phyloP scores from a whole-genome alignment of 2,329 filamentous ascomycete species.

The Aplosporella prunicola region DNA sequence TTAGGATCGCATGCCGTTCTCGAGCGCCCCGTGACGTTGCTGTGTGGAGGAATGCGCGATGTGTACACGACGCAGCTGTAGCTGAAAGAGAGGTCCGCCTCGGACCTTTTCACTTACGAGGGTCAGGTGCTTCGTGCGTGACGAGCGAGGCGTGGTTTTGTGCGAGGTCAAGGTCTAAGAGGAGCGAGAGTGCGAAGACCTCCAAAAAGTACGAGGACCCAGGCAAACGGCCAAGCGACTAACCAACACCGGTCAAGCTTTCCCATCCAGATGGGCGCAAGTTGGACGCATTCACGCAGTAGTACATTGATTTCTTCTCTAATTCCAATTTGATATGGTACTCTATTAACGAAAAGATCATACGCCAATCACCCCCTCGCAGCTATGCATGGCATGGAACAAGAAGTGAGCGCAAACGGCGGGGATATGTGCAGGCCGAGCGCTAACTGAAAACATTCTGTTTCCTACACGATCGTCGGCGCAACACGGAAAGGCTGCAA shows the following conservation, averaged over 20 bases:
- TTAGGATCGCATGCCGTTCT: conserved; percentile 4
- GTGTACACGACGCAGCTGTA: conserved; percentile 5
- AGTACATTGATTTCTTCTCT: not conserved
- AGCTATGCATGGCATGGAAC: conserved; percentile 9
- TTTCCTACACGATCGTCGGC: too few species aligned
- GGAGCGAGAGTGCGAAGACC: not conserved
- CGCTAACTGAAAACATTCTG: too few species aligned
- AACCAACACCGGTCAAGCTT: too few species aligned
- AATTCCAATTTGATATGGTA: too few species aligned
- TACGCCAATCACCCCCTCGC: conserved; percentile 2
- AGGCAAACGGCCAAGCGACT: too few species aligned
- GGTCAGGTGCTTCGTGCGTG: conserved; percentile 6
- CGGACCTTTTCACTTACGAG: conserved; percentile 2
- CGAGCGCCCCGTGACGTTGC: conserved; percentile 8
- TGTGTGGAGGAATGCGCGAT: conserved; percentile 7
- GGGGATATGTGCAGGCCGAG: not conserved
- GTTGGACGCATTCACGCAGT: too few species aligned
- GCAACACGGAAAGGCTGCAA: not conserved
- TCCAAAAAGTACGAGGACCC: not conserved
- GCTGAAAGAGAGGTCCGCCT: conserved; percentile 5
- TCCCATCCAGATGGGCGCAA: too few species aligned
- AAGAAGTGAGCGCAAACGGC: not conserved
- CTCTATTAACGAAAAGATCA: too few species aligned
- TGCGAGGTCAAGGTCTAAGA: not conserved
- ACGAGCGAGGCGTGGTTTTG: conserved; percentile 7